These are phyloP conservation scores for Carallia brachiata DNA, from an alignment of 345 rosid genomes.

Conservation along the genomic window DNA sequence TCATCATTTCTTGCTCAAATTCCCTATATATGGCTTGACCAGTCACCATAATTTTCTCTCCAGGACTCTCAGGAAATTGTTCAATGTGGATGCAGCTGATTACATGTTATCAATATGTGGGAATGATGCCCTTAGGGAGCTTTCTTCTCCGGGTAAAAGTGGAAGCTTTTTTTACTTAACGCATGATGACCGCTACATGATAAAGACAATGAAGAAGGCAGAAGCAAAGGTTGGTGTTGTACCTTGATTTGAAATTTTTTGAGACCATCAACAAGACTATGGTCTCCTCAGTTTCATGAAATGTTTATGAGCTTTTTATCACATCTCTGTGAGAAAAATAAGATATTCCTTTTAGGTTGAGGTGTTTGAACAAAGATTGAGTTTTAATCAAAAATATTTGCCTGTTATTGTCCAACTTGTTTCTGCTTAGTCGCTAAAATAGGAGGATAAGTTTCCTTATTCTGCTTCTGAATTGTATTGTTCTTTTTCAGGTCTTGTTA, in stretches of 20 bases:
- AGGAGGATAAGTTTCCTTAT: neutral
- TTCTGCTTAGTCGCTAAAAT: neutral
- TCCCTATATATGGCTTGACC: slow-evolving; percentile 8
- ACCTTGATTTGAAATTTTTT: too few relatives aligned
- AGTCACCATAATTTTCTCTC: slow-evolving; percentile 9
- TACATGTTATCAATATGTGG: slow-evolving; percentile 97
- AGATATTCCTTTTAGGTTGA: neutral
- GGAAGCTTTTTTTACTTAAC: slow-evolving; percentile 95
- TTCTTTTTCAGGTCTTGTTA: slow-evolving; percentile 61
- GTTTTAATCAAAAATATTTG: too few relatives aligned
- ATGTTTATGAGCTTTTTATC: neutral
- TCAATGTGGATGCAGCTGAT: slow-evolving; percentile 91
- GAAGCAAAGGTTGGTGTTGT: slow-evolving; percentile 71
- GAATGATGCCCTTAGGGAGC: slow-evolving; percentile 92
- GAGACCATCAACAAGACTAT: too few relatives aligned
- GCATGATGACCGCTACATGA: slow-evolving; percentile 93
- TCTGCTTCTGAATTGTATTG: neutral
- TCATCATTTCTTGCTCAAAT: neutral
- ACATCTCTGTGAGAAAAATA: neutral
- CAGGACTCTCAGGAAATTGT: slow-evolving; percentile 94
- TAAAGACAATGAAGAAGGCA: slow-evolving; percentile 93
- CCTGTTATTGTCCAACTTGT: neutral
- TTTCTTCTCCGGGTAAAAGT: slow-evolving; percentile 97
- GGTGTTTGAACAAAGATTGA: neutral
- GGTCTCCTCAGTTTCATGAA: neutral